Percentiles rank a stretch among this genome's conserved stretches.
These are phyloP conservation scores for Myriosclerotinia curreyana DNA, from an alignment of 2,329 filamentous ascomycete genomes.

Conservation along the genomic window DNA sequence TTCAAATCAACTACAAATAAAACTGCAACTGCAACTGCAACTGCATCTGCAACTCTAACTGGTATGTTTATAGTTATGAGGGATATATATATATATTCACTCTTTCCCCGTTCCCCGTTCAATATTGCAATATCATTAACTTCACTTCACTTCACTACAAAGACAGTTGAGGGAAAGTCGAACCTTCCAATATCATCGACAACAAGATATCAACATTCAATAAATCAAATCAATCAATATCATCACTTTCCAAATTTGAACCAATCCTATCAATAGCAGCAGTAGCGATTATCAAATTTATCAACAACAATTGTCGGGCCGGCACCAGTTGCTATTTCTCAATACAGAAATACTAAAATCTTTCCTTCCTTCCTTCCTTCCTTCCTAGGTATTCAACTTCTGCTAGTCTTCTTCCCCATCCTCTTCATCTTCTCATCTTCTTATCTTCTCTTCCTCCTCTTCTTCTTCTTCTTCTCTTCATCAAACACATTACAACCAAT, in stretches of 20 bases:
- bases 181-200: slow-evolving; percentile 1
- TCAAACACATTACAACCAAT: slow-evolving; percentile 32
- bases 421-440: slow-evolving; percentile 17
- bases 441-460: slow-evolving; percentile 17
- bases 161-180: not conserved
- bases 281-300: not conserved
- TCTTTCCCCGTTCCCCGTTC: not conserved
- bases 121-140: not conserved
- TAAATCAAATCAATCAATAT: not conserved
- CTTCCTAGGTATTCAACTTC: too few species aligned
- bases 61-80: not conserved
- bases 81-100: not conserved
- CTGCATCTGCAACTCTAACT: too few species aligned
- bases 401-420: not conserved
- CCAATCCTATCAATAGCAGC: not conserved
- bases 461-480: slow-evolving; percentile 23
- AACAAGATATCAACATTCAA: not conserved
- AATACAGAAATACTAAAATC: not conserved
- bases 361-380: too few species aligned
- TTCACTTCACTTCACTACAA: not conserved
- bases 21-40: too few species aligned
- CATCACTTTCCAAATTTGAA: not conserved
- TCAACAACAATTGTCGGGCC: not conserved
- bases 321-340: not conserved
- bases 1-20: not conserved